Evolutionary conservation across 305 asterid genomes (phyloP), one percentile per base, ranked within the genome.

Genomic region (Solanum aculeatissimum): DNA sequence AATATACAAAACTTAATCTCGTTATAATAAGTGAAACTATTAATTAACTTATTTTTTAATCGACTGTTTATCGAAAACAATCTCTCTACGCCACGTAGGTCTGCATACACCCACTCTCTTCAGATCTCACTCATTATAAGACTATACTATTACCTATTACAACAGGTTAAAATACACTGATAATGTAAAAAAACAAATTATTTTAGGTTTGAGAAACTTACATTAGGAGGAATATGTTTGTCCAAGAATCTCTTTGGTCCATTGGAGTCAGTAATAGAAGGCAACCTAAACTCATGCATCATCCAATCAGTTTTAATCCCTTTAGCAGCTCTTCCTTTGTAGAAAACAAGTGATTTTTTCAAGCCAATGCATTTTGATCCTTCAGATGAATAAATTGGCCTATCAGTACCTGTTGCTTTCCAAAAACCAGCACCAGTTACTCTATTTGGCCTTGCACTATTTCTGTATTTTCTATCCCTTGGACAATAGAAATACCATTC

Each of bases 251-350:
- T 89, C 62, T 92, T 93, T 18, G 90, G 11, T 11, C 68, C 83
- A 87, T 83, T 83, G 84, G 85, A 11, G 55, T 91, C 92, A 7
- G 86, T 75, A 38, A 85, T 45, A 0, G 97, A 88, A 83, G 98
- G 98, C 69, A 95, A 85, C 45, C 98, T 80, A 66, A 95, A 95
- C 86, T 95, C 98, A 83, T 95, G 98, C 98, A 95, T 95, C 98
- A 95, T 95, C 98, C 98, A 95, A 66, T 95, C 98, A 1, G 98
- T 95, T 89, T 95, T 95, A 3, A 87, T 81, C 58, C 98, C 98
- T 85, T 90, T 94, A 2, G 98, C 97, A 62, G 98, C 98, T 72
- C 97, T 90, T 4, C 98, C 98, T 84, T 88, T 92, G 92, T 95
- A 95, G 90, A 95, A 94, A 65, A 95, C 98, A 5, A 95, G 90